Evolutionary conservation across 2,329 filamentous ascomycete species (phyloP), one percentile per base, ranked within the genome.

Genomic region (Pseudogymnoascus sp.): DNA sequence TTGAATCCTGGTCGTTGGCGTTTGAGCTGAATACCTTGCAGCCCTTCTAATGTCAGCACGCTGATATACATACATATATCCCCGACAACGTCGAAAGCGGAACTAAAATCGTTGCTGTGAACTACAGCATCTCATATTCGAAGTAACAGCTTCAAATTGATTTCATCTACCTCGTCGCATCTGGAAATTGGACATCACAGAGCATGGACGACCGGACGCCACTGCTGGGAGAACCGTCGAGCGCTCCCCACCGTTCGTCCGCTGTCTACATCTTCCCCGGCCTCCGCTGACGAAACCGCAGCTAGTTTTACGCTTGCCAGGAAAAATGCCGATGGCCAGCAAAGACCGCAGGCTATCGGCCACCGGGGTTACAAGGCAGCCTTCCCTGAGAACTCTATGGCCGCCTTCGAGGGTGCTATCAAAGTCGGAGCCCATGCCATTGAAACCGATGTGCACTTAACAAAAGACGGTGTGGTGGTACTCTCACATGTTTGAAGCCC

Each of bases 361-460:
- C 90, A 93, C 77, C 82, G 90, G 64, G 90, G 90, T 51, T 92
- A 88, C 80, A 93, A 90, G 73, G 86, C 87, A 0, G 81, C 81
- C 62, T 90, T 83, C 69, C 92, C 93, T 0, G 93, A 98, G 76
- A 98, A 98, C 77, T 89, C 90, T 1, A 86, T 97, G 82, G 83
- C 80, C 14, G 89, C 90, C 6, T 96, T 96, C 77, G 79, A 79
- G 64, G 88, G 83, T 28, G 93, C 92, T 1, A 82, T 93, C 2
- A 79, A 85, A 34, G 86, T 85, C 16, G 91, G 91, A 19, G 85
- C 90, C 0, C 85, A 96, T 71, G 93, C 89, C 0, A 79, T 98
- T 28, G 93, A 98, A 78, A 96, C 92, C 16, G 93, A 98, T 71
- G 76, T 97, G 7, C 93, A 96, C 74, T 77, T 97, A 36, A 88